Evolutionary conservation across 805 yeast genomes (phyloP).

Genomic region (Wickerhamiella sorbophila): DNA sequence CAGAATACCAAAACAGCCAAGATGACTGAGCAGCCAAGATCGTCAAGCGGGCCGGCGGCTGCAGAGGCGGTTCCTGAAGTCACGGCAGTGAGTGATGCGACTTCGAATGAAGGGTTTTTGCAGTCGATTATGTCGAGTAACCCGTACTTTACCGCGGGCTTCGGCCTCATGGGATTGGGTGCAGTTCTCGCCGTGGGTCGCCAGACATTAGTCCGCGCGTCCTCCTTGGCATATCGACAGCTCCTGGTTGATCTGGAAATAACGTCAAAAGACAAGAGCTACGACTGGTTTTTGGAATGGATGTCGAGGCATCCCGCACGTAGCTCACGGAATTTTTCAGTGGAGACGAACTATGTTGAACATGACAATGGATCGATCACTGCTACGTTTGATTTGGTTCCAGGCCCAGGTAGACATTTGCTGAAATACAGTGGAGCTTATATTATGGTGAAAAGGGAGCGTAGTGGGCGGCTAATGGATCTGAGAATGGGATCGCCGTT

Average conservation of each 20-base stretch:
- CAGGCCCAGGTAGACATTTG: slow-evolving; percentile 94
- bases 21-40: not conserved
- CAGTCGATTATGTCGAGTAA: slow-evolving; percentile 42
- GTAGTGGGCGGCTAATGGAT: slow-evolving; percentile 80
- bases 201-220: slow-evolving; percentile 46
- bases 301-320: slow-evolving; percentile 72
- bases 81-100: no score
- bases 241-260: slow-evolving; percentile 85
- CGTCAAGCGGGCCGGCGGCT: not conserved
- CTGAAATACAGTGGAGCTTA: slow-evolving; percentile 75
- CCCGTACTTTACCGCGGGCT: slow-evolving; percentile 98
- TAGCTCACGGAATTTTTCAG: slow-evolving; percentile 71
- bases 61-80: not conserved
- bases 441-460: slow-evolving; percentile 76
- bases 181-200: slow-evolving; percentile 70
- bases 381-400: slow-evolving; percentile 80
- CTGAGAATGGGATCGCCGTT: slow-evolving; percentile 85
- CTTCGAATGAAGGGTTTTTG: no score
- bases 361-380: slow-evolving; percentile 87
- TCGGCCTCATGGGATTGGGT: slow-evolving; percentile 93
- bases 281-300: slow-evolving; percentile 93
- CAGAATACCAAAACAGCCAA: not conserved
- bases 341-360: slow-evolving; percentile 72
- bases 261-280: slow-evolving; percentile 84
- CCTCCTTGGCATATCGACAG: slow-evolving; percentile 63